These are phyloP conservation scores for Rutidosis leptorrhynchoides DNA, from an alignment of 129 eudicot genomes.

Conservation along the genomic window DNA sequence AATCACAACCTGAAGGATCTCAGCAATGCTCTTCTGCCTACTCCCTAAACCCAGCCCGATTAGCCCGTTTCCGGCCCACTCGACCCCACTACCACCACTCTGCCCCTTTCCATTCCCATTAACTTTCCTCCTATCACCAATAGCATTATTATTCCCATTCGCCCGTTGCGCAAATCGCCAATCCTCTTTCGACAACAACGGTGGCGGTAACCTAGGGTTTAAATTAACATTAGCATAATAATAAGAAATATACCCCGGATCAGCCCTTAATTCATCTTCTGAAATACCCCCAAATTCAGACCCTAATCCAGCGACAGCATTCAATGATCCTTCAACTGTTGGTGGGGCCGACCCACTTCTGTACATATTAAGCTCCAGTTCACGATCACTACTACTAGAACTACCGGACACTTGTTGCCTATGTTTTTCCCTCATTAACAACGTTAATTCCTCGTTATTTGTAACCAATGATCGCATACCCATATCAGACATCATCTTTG, in stretches of 20 bases:
- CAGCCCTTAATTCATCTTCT: slow-evolving; percentile 92
- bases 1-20: slow-evolving; percentile 69
- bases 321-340: slow-evolving; percentile 76
- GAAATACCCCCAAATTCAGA: slow-evolving; percentile 35
- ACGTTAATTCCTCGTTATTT: slow-evolving; percentile 55
- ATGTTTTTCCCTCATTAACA: slow-evolving; percentile 57
- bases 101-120: slow-evolving; percentile 32
- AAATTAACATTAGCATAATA: slow-evolving; percentile 79
- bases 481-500: slow-evolving; percentile 62
- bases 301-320: slow-evolving; percentile 61
- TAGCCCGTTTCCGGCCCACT: slow-evolving; percentile 82
- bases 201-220: slow-evolving; percentile 93
- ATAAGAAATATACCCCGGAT: slow-evolving; percentile 75
- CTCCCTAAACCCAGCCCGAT: slow-evolving; percentile 79
- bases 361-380: slow-evolving; percentile 55
- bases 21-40: slow-evolving; percentile 82
- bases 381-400: slow-evolving; percentile 39
- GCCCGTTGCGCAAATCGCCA: slow-evolving; percentile 80
- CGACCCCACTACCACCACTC: slow-evolving; percentile 38
- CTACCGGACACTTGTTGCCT: slow-evolving; percentile 39
- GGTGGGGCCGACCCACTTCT: slow-evolving; percentile 97
- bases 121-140: slow-evolving; percentile 78
- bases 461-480: slow-evolving; percentile 59
- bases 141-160: slow-evolving; percentile 45
- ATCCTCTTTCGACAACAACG: slow-evolving; percentile 86